Evolutionary conservation across 345 rosid species (phyloP).

Genomic region (Cochlearia excelsa): DNA sequence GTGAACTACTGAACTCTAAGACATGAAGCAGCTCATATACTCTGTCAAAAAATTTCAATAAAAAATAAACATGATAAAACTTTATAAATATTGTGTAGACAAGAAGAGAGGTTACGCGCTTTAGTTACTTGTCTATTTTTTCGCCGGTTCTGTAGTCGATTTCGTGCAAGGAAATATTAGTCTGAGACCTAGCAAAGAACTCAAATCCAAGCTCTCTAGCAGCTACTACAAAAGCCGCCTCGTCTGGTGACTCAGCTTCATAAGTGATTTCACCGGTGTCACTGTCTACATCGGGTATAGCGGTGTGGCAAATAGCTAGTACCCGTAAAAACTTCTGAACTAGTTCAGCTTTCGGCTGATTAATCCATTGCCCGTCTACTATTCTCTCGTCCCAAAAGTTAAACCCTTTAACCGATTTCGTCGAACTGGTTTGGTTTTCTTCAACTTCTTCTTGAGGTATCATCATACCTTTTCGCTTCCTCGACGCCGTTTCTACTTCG

Average conservation of each 20-base stretch:
- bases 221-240: conserved; percentile 82
- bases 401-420: conserved; percentile 61
- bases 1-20: conserved; percentile 76
- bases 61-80: conserved; percentile 23
- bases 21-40: conserved; percentile 74
- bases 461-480: conserved; percentile 36
- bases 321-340: conserved; percentile 60
- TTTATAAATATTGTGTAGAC: conserved; percentile 1
- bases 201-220: conserved; percentile 82
- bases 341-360: conserved; percentile 43
- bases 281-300: conserved; percentile 50
- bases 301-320: conserved; percentile 79
- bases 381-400: conserved; percentile 80
- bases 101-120: background rate
- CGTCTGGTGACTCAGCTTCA: conserved; percentile 91
- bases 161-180: conserved; percentile 55
- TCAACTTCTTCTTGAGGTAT: conserved; percentile 35
- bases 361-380: conserved; percentile 64
- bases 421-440: conserved; percentile 15
- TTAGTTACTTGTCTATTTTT: conserved; percentile 46
- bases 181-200: conserved; percentile 60
- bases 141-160: conserved; percentile 42
- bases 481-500: conserved; percentile 66
- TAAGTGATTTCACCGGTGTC: conserved; percentile 50
- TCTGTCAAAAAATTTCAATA: conserved; percentile 36